phyloP scores from a whole-genome alignment of 164 flowering plant species.

The Vitis labrusca region DNA sequence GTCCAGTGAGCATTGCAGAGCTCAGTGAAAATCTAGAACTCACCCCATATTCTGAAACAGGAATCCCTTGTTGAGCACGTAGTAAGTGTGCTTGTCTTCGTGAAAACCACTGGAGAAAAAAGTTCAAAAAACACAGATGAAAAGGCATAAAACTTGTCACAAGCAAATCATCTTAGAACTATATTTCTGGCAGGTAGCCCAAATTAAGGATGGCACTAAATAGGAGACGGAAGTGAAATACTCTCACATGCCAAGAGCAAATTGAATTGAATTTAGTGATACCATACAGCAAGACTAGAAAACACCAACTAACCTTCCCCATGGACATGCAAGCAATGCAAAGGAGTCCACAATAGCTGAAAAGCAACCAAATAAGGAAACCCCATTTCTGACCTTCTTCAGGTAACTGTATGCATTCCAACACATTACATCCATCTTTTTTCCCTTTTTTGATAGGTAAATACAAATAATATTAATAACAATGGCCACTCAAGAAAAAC shows the following conservation, averaged over 20 bases:
- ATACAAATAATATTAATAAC: neutral
- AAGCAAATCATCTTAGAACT: neutral
- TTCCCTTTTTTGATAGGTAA: neutral
- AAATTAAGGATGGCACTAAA: neutral
- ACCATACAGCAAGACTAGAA: neutral
- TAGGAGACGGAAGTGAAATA: neutral
- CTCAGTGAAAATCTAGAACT: slow-evolving; percentile 16
- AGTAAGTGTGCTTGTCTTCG: slow-evolving; percentile 76
- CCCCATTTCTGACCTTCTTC: slow-evolving; percentile 99
- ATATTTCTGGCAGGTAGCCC: too few relatives aligned
- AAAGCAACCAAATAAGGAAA: slow-evolving; percentile 92
- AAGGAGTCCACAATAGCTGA: slow-evolving; percentile 93
- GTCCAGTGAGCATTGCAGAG: too few relatives aligned
- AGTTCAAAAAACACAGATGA: slow-evolving; percentile 1
- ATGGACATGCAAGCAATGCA: slow-evolving; percentile 76
- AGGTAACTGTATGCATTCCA: slow-evolving; percentile 64
- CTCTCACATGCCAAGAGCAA: too few relatives aligned
- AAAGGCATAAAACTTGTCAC: neutral
- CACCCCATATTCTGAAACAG: slow-evolving; percentile 93
- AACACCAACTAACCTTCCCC: slow-evolving; percentile 56
- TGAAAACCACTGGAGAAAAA: slow-evolving; percentile 66
- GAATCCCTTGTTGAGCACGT: slow-evolving; percentile 97
- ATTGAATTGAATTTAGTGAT: too few relatives aligned
- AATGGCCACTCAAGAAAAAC: neutral
- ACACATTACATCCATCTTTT: neutral